Conservation (phyloP, 164 flowering plant species). For the Akebia trifoliata region DNA sequence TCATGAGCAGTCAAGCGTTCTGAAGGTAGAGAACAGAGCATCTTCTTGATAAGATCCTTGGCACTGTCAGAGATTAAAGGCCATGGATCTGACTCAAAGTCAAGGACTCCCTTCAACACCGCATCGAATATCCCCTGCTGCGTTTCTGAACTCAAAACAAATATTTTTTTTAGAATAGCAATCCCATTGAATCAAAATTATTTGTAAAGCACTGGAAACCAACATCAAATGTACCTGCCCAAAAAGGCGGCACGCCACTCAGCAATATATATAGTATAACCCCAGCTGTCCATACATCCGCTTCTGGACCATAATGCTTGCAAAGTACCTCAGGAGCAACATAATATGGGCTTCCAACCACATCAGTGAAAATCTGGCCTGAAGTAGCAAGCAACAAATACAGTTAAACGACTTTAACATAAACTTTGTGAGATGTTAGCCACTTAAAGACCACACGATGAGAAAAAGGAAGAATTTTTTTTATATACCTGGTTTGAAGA, state of each 20-base stretch:
- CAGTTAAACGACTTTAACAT: not conserved
- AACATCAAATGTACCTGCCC: slow-evolving; percentile 70
- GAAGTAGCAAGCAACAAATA: slow-evolving; percentile 14
- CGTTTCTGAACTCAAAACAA: slow-evolving; percentile 37
- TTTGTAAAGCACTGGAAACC: not conserved
- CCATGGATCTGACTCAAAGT: slow-evolving; percentile 98
- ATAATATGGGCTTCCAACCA: slow-evolving; percentile 98
- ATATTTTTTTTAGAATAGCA: slow-evolving; percentile 1
- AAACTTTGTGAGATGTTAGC: not conserved
- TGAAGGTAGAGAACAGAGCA: slow-evolving; percentile 77
- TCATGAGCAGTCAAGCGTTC: slow-evolving; percentile 94
- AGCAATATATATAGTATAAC: slow-evolving; percentile 83
- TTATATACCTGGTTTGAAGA: slow-evolving; percentile 93
- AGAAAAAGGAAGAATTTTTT: no score
- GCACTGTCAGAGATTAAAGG: slow-evolving; percentile 95
- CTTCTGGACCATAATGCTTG: slow-evolving; percentile 93
- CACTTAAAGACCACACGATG: not conserved
- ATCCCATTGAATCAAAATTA: not conserved
- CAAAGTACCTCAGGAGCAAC: slow-evolving; percentile 97
- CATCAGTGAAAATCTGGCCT: slow-evolving; percentile 93
- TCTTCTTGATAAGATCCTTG: slow-evolving; percentile 82
- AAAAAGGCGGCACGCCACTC: slow-evolving; percentile 98
- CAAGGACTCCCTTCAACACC: slow-evolving; percentile 87
- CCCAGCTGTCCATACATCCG: slow-evolving; percentile 99
- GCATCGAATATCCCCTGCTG: slow-evolving; percentile 80